Evolutionary conservation across 2,329 filamentous ascomycete genomes (phyloP).

Genomic region (Colletotrichum kahawae): DNA sequence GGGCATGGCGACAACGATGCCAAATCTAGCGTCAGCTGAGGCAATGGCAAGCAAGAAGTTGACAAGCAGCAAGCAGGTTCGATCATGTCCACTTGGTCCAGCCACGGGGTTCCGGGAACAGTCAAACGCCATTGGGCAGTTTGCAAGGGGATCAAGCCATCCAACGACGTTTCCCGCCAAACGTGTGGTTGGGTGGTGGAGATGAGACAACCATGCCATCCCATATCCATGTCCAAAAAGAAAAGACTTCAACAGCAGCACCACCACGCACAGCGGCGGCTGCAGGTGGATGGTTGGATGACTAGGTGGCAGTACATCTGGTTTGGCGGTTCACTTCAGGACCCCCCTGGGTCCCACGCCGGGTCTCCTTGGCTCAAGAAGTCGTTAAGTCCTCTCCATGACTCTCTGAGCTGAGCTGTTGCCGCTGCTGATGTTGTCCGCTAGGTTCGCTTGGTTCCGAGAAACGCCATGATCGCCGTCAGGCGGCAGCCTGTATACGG

Average conservation of each 20-base stretch:
- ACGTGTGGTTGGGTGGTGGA: conserved; percentile 10
- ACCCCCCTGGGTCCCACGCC: neutral
- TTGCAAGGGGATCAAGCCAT: conserved; percentile 1
- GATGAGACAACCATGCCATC: conserved; percentile 18
- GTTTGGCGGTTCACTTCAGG: neutral
- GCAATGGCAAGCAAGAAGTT: neutral
- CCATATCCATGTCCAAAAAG: neutral
- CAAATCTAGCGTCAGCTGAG: conserved; percentile 16
- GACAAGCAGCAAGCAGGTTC: neutral
- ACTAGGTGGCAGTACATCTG: neutral
- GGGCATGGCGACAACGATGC: neutral
- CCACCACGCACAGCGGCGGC: neutral
- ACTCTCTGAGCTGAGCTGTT: neutral
- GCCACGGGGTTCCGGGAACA: conserved; percentile 5
- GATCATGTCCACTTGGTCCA: neutral
- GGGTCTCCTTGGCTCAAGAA: conserved; percentile 1
- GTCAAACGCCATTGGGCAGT: conserved; percentile 7
- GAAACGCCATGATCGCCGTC: conserved; percentile 11
- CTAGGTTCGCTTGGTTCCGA: conserved; percentile 2
- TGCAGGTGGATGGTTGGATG: conserved; percentile 16
- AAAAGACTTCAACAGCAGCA: conserved; percentile 6
- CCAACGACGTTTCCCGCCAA: conserved; percentile 4
- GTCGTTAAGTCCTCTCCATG: neutral
- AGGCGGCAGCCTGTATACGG: neutral
- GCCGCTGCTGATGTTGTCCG: neutral